Conservation (phyloP, 2,329 filamentous ascomycete species). For the Aspergillus sp. region DNA sequence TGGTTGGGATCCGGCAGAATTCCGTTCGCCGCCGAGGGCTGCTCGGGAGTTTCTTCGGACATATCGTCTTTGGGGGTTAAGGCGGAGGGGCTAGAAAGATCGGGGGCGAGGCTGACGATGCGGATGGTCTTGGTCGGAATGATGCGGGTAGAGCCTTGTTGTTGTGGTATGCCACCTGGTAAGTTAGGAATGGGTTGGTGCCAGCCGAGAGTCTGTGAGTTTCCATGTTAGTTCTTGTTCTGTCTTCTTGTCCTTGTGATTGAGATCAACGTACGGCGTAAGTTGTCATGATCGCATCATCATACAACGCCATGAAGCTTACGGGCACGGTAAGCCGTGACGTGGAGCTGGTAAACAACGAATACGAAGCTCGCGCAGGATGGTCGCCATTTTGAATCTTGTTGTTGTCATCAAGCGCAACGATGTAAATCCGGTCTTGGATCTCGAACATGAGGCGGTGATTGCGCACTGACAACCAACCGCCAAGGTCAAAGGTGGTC, state of each 20-base stretch:
- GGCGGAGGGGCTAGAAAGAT: conserved; percentile 7
- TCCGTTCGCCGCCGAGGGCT: neutral
- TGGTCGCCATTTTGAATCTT: conserved; percentile 15
- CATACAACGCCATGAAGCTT: conserved; percentile 43
- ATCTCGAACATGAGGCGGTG: conserved; percentile 41
- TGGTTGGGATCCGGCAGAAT: conserved; percentile 5
- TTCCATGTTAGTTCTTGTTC: conserved; percentile 8
- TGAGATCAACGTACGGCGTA: conserved; percentile 28
- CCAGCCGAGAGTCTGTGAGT: conserved; percentile 24
- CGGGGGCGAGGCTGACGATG: conserved; percentile 32
- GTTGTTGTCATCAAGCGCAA: conserved; percentile 33
- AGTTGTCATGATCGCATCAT: conserved; percentile 44
- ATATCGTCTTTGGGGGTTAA: conserved; percentile 1
- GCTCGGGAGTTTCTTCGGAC: neutral
- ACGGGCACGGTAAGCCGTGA: conserved; percentile 37
- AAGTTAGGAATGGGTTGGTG: conserved; percentile 14
- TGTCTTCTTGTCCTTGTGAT: neutral
- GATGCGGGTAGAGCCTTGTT: conserved; percentile 22
- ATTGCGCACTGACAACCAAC: conserved; percentile 40
- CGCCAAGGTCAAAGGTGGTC: conserved; percentile 39
- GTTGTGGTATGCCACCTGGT: conserved; percentile 11
- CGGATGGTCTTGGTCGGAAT: conserved; percentile 38
- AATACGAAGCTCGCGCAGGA: conserved; percentile 22
- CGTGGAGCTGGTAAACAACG: conserved; percentile 30
- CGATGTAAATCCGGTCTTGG: conserved; percentile 37